Percentiles rank a stretch among this genome's conserved stretches.
Evolutionary conservation across 768 basidiomycete species (phyloP).

Genomic region (Boletellus ananas): DNA sequence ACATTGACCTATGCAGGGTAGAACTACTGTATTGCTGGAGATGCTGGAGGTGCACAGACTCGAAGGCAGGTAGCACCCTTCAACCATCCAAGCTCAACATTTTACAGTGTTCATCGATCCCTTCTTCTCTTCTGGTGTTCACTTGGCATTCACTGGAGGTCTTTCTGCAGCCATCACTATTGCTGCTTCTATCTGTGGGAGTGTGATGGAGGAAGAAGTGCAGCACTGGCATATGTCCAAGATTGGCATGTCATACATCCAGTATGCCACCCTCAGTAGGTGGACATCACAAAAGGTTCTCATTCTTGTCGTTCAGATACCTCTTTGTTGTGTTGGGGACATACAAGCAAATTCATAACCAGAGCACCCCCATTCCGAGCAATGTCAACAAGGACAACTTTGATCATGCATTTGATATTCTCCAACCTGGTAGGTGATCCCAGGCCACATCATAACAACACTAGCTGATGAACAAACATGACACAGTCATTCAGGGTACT

Average conservation of each 20-base stretch:
- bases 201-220: background rate
- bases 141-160: background rate
- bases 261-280: background rate
- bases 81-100: background rate
- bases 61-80: too few species aligned
- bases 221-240: conserved; percentile 13
- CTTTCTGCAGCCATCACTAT: background rate
- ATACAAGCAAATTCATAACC: conserved; percentile 14
- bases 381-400: conserved; percentile 11
- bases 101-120: background rate
- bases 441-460: background rate
- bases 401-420: conserved; percentile 6
- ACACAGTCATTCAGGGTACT: conserved; percentile 4
- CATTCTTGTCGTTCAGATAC: background rate
- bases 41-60: background rate
- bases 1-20: background rate
- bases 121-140: conserved; percentile 1
- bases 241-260: conserved; percentile 8
- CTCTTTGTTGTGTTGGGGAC: conserved; percentile 9
- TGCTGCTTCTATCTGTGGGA: background rate
- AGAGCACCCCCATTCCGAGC: conserved; percentile 5
- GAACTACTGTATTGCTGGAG: background rate
- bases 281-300: background rate
- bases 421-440: conserved; percentile 6
- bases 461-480: too few species aligned